A percentile compares a stretch with the other conserved stretches of the same genome.
Evolutionary conservation across 1,284 basidiomycete species (phyloP).

Genomic region (Omphalotus olearius): DNA sequence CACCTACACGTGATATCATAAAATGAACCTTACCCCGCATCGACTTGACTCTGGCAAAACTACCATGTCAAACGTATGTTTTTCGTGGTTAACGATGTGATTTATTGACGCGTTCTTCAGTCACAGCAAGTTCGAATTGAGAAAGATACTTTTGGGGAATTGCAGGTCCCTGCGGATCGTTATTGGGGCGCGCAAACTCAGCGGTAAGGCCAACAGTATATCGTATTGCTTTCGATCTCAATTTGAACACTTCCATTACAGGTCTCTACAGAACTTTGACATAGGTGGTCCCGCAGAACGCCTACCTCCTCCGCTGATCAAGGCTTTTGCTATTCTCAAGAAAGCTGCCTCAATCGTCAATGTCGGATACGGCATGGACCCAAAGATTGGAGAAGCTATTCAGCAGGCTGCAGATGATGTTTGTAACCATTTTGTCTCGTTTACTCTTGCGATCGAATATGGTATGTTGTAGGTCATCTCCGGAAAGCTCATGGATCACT

Average conservation of each 20-base stretch:
- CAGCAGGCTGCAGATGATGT: conserved; percentile 94
- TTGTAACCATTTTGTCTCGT: conserved; percentile 19
- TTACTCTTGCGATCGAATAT: conserved; percentile 2
- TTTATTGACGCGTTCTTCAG: conserved; percentile 14
- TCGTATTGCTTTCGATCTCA: conserved; percentile 1
- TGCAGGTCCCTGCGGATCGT: conserved; percentile 89
- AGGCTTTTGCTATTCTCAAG: conserved; percentile 98
- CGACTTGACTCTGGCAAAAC: too few species aligned
- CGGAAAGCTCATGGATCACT: conserved; percentile 92
- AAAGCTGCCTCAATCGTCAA: conserved; percentile 96
- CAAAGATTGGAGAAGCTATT: conserved; percentile 87
- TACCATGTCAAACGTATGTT: too few species aligned
- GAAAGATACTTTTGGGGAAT: conserved; percentile 87
- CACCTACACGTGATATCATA: too few species aligned
- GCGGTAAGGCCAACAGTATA: conserved; percentile 44
- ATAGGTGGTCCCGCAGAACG: conserved; percentile 94
- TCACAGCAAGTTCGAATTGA: conserved; percentile 62
- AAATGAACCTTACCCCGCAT: too few species aligned
- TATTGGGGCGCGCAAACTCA: conserved; percentile 99
- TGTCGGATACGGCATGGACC: conserved; percentile 85
- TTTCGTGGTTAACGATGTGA: neutral
- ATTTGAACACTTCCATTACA: conserved; percentile 25
- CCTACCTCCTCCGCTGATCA: conserved; percentile 91
- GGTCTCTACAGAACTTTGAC: conserved; percentile 96
- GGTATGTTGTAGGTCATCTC: conserved; percentile 76